phyloP scores from a whole-genome alignment of 768 basidiomycete species.

The Boletus insuetus region DNA sequence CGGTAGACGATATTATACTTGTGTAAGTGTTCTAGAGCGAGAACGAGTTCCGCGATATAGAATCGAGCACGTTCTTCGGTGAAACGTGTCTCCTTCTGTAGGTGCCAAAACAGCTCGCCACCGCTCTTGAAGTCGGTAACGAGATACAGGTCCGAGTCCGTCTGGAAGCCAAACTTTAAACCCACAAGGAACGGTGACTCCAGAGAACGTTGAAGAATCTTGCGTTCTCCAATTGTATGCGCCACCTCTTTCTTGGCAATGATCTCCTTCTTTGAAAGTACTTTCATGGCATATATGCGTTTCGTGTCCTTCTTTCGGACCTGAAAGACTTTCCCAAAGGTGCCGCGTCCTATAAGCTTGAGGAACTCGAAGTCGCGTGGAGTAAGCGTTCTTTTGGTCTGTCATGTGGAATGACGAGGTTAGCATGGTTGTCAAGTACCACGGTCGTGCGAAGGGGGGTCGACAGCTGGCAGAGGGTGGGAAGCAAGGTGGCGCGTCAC shows the following conservation, averaged over 20 bases:
- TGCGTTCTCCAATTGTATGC: slow-evolving; percentile 98
- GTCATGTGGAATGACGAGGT: slow-evolving; percentile 18
- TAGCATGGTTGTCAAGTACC: slow-evolving; percentile 19
- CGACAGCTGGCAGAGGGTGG: slow-evolving; percentile 24
- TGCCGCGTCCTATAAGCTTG: slow-evolving; percentile 96
- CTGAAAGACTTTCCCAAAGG: slow-evolving; percentile 98
- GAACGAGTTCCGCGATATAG: slow-evolving; percentile 92
- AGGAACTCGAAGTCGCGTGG: slow-evolving; percentile 98
- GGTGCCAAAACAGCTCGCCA: slow-evolving; percentile 97
- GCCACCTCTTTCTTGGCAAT: slow-evolving; percentile 99
- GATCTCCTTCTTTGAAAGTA: slow-evolving; percentile 97
- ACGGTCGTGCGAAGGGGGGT: slow-evolving; percentile 24
- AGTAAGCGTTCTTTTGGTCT: slow-evolving; percentile 85
- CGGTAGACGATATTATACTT: slow-evolving; percentile 96
- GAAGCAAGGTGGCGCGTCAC: slow-evolving; percentile 17
- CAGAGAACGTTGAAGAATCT: slow-evolving; percentile 91
- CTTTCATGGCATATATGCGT: slow-evolving; percentile 99
- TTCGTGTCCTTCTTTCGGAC: slow-evolving; percentile 97
- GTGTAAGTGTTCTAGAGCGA: slow-evolving; percentile 96
- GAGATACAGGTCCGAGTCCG: slow-evolving; percentile 90
- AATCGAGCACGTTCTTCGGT: slow-evolving; percentile 91
- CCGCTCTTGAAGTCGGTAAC: slow-evolving; percentile 99
- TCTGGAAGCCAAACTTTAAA: slow-evolving; percentile 98
- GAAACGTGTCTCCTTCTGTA: slow-evolving; percentile 94
- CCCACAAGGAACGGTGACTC: slow-evolving; percentile 98